A percentile compares a stretch with the other conserved stretches of the same genome.
These are phyloP conservation scores for Phytophthora rubi DNA, from an alignment of 352 stramenopile species.

Conservation along the genomic window DNA sequence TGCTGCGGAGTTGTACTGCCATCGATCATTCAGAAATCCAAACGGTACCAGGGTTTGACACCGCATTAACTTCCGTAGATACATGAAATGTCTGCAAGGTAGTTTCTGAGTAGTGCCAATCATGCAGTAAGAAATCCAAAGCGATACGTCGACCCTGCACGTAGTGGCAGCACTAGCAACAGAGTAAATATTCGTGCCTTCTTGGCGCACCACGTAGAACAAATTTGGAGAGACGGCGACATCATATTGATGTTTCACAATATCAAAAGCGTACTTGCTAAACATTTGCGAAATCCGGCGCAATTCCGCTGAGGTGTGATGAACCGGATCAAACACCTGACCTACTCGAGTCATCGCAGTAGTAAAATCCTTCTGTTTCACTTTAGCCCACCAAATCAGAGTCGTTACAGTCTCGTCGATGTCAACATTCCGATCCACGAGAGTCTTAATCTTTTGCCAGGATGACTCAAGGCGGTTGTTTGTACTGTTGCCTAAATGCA, in stretches of 20 bases:
- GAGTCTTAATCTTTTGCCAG: slow-evolving; percentile 13
- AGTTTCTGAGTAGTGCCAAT: neutral
- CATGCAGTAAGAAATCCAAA: slow-evolving; percentile 8
- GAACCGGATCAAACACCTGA: neutral
- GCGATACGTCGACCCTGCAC: neutral
- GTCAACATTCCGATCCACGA: neutral
- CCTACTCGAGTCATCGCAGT: neutral
- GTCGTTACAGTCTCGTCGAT: slow-evolving; percentile 8
- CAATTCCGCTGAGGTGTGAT: slow-evolving; percentile 3
- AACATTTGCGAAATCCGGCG: neutral
- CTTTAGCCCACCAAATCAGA: slow-evolving; percentile 10
- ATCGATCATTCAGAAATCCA: neutral
- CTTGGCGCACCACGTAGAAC: neutral
- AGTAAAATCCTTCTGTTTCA: slow-evolving; percentile 8
- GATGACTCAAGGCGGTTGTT: slow-evolving; percentile 13
- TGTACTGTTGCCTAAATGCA: slow-evolving; percentile 2
- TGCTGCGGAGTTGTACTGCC: slow-evolving; percentile 1
- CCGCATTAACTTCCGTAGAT: neutral
- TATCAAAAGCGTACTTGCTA: slow-evolving; percentile 8
- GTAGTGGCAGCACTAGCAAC: neutral
- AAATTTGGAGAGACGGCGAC: neutral
- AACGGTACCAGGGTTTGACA: neutral
- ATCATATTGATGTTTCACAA: slow-evolving; percentile 6
- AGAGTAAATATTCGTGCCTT: neutral
- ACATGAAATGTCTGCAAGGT: slow-evolving; percentile 5